Conservation (phyloP, 768 basidiomycete genomes). For the Dioszegia hungarica region DNA sequence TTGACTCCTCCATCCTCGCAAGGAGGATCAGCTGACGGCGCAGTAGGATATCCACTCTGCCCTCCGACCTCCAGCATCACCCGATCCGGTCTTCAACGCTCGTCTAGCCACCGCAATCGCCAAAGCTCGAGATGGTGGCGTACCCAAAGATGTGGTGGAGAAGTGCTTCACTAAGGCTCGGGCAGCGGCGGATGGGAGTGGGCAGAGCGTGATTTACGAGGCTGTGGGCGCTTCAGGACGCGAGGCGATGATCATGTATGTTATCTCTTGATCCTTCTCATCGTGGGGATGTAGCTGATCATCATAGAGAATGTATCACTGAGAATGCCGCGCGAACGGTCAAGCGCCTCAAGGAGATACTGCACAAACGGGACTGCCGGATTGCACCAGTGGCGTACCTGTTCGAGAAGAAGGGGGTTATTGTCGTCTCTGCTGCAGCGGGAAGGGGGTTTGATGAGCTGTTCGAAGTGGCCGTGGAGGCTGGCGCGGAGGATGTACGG, state of each 20-base stretch:
- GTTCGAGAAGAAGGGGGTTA: slow-evolving; percentile 44
- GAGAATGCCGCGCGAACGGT: slow-evolving; percentile 36
- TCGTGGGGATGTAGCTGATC: not conserved
- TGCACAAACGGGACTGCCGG: slow-evolving; percentile 35
- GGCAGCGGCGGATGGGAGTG: slow-evolving; percentile 27
- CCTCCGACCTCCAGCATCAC: slow-evolving; percentile 33
- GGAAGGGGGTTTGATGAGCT: slow-evolving; percentile 34
- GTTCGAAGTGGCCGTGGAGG: slow-evolving; percentile 42
- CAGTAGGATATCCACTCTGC: slow-evolving; percentile 40
- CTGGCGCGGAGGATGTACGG: slow-evolving; percentile 45
- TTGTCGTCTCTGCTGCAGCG: slow-evolving; percentile 16
- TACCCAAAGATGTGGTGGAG: slow-evolving; percentile 40
- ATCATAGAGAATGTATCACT: slow-evolving; percentile 39
- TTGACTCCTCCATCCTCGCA: too few relatives aligned
- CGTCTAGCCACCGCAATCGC: slow-evolving; percentile 31
- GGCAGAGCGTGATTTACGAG: slow-evolving; percentile 44
- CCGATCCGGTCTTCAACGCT: slow-evolving; percentile 34
- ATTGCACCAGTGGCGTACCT: slow-evolving; percentile 39
- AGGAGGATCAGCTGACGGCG: not conserved
- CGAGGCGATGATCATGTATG: slow-evolving; percentile 45
- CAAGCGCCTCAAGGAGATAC: slow-evolving; percentile 33
- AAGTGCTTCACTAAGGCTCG: slow-evolving; percentile 30
- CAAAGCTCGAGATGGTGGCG: slow-evolving; percentile 38
- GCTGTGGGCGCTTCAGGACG: slow-evolving; percentile 41
- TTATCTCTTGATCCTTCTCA: not conserved